A percentile compares a stretch with the other conserved stretches of the same genome.
phyloP scores from a whole-genome alignment of 2,329 filamentous ascomycete species.

The Phaeosphaeriaceae sp. region DNA sequence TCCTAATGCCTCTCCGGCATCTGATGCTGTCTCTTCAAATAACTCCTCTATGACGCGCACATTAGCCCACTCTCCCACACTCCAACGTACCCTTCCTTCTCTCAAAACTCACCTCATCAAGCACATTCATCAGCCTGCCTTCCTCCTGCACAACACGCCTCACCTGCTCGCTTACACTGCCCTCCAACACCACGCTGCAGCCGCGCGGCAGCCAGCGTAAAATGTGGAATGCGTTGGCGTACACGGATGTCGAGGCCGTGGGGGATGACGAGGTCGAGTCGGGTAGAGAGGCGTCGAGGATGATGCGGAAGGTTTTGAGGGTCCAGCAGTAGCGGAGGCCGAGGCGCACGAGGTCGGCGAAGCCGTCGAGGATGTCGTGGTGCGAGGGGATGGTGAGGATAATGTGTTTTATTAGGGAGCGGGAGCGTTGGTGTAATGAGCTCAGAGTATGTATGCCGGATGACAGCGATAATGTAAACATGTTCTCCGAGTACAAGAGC shows the following conservation, averaged over 20 bases:
- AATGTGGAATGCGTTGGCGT: conserved; percentile 58
- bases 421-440: conserved; percentile 52
- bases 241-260: conserved; percentile 53
- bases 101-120: conserved; percentile 49
- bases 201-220: conserved; percentile 54
- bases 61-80: not conserved
- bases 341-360: conserved; percentile 56
- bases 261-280: no score
- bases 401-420: conserved; percentile 54
- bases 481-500: conserved; percentile 42
- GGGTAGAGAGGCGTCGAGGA: conserved; percentile 44
- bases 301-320: conserved; percentile 52
- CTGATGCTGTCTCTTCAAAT: conserved; percentile 48
- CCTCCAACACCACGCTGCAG: conserved; percentile 52
- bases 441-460: conserved; percentile 49
- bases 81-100: no score
- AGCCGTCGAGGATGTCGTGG: conserved; percentile 56
- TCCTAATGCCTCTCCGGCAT: conserved; percentile 44
- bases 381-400: conserved; percentile 55
- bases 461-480: conserved; percentile 47
- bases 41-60: conserved; percentile 29
- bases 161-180: conserved; percentile 50
- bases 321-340: conserved; percentile 57
- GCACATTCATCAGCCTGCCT: conserved; percentile 47
- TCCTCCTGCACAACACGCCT: conserved; percentile 53